phyloP scores from a whole-genome alignment of 495 filamentous ascomycete species.

The Polyplosphaeria fusca region DNA sequence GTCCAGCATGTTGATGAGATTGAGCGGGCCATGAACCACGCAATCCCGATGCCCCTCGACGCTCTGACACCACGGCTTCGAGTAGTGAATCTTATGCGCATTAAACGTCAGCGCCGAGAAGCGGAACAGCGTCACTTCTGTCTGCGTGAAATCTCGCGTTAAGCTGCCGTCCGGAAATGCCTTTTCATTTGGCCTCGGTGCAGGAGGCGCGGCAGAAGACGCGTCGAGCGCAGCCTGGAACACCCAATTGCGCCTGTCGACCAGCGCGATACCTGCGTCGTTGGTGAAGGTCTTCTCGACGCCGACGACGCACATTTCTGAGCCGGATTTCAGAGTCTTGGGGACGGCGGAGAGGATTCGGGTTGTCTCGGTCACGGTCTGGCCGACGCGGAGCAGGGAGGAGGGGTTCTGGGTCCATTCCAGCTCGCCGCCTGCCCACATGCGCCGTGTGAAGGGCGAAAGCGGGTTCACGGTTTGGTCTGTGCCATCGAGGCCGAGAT shows the following conservation, averaged over 20 bases:
- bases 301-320: conserved; percentile 63
- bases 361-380: conserved; percentile 57
- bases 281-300: conserved; percentile 60
- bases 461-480: conserved; percentile 68
- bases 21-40: conserved; percentile 64
- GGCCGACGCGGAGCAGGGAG: conserved; percentile 51
- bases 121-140: conserved; percentile 59
- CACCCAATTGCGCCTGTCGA: conserved; percentile 61
- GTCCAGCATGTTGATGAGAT: conserved; percentile 61
- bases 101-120: conserved; percentile 74
- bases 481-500: conserved; percentile 67
- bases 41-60: conserved; percentile 59
- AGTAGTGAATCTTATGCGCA: conserved; percentile 70
- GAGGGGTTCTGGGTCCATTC: conserved; percentile 47
- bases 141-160: conserved; percentile 47
- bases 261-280: conserved; percentile 49
- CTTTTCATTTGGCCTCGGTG: conserved; percentile 26
- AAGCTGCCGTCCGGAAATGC: conserved; percentile 30
- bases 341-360: conserved; percentile 50
- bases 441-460: conserved; percentile 60
- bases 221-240: conserved; percentile 51
- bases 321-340: conserved; percentile 53
- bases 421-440: conserved; percentile 76
- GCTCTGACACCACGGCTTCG: conserved; percentile 54
- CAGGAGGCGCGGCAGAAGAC: conserved; percentile 24